Conservation (phyloP, 2,329 filamentous ascomycete genomes). For the Rosellinia necatrix region DNA sequence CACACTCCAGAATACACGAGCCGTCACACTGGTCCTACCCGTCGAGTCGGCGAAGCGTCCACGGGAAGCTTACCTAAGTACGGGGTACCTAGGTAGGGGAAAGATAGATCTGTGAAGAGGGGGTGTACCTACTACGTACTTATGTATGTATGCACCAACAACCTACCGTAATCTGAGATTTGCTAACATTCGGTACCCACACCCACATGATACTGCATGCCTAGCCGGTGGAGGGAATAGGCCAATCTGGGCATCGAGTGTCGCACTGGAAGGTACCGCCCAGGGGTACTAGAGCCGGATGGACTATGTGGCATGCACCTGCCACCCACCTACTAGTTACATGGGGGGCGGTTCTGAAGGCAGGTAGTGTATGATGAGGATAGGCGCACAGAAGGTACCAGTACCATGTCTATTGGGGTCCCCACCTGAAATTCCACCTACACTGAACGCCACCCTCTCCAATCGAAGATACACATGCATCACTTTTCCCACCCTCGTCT, state of each 20-base stretch:
- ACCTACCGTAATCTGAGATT: too few relatives aligned
- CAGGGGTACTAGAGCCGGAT: too few relatives aligned
- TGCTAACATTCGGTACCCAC: neutral
- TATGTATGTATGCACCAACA: too few relatives aligned
- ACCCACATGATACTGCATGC: neutral
- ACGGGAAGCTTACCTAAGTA: slow-evolving; percentile 2
- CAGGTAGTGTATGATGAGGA: slow-evolving; percentile 10
- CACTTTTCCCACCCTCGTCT: slow-evolving; percentile 33
- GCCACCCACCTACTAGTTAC: neutral
- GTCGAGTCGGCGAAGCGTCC: slow-evolving; percentile 21
- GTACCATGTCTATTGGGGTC: too few relatives aligned
- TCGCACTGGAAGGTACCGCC: neutral
- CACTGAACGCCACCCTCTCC: slow-evolving; percentile 26
- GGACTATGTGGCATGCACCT: too few relatives aligned
- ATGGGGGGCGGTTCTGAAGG: neutral
- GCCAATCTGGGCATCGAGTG: neutral
- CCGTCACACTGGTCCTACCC: slow-evolving; percentile 17
- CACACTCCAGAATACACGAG: too few relatives aligned
- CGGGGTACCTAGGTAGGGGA: neutral
- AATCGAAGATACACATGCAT: slow-evolving; percentile 21
- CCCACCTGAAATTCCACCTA: slow-evolving; percentile 18
- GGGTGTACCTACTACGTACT: too few relatives aligned
- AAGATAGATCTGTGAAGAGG: neutral
- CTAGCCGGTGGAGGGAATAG: slow-evolving; percentile 1
- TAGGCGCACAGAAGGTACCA: slow-evolving; percentile 9